Percentiles rank a stretch among this genome's conserved stretches.
Evolutionary conservation across 1,284 basidiomycete species (phyloP).

Genomic region (Puccinia triticina): DNA sequence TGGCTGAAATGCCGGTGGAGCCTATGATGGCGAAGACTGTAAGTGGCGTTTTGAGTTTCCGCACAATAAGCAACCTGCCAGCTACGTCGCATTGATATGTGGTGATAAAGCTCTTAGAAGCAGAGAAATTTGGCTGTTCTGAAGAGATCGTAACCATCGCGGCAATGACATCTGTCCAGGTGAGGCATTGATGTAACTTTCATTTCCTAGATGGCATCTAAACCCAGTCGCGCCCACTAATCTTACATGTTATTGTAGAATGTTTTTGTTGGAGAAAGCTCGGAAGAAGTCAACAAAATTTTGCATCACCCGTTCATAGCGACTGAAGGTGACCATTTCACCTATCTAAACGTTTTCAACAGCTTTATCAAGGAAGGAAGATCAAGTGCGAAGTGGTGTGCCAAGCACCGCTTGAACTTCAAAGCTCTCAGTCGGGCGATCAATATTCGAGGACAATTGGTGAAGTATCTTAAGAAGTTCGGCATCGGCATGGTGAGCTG

Average conservation of each 20-base stretch:
- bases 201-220: background rate
- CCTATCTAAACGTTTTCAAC: slow-evolving; percentile 89
- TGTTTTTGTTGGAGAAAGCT: slow-evolving; percentile 80
- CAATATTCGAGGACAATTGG: slow-evolving; percentile 85
- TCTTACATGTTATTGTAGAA: slow-evolving; percentile 62
- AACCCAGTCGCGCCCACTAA: background rate
- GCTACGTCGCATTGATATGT: slow-evolving; percentile 17
- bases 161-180: slow-evolving; percentile 89
- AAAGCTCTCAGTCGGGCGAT: slow-evolving; percentile 87
- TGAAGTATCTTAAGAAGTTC: slow-evolving; percentile 88
- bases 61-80: background rate
- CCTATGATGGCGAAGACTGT: slow-evolving; percentile 67
- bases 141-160: slow-evolving; percentile 93
- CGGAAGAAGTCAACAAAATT: slow-evolving; percentile 80
- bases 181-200: slow-evolving; percentile 58
- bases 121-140: slow-evolving; percentile 79
- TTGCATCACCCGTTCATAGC: slow-evolving; percentile 92
- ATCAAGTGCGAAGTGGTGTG: slow-evolving; percentile 84
- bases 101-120: slow-evolving; percentile 72
- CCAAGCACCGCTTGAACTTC: slow-evolving; percentile 86
- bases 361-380: slow-evolving; percentile 80
- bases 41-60: slow-evolving; percentile 55
- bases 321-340: slow-evolving; percentile 94
- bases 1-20: slow-evolving; percentile 67
- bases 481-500: slow-evolving; percentile 69